A percentile compares a stretch with the other conserved stretches of the same genome.
Evolutionary conservation across 1,284 basidiomycete species (phyloP).

Genomic region (Inonotus obliquus): DNA sequence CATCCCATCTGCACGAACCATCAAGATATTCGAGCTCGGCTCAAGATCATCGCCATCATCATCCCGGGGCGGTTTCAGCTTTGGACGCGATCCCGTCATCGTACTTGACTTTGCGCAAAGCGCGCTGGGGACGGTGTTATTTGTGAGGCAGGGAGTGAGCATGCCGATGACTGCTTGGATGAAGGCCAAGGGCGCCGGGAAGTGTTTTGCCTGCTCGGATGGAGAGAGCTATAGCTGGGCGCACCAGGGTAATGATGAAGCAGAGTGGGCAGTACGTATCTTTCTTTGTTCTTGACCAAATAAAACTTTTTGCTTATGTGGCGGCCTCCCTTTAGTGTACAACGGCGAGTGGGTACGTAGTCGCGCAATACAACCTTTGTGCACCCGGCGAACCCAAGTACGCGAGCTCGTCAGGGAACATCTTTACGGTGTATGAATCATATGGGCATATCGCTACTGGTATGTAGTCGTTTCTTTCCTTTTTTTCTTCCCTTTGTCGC

Average conservation of each 20-base stretch:
- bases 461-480: conserved; percentile 22
- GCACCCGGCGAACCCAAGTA: conserved; percentile 48
- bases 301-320: conserved; percentile 10
- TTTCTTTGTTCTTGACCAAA: not conserved
- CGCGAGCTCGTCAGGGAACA: conserved; percentile 57
- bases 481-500: not conserved
- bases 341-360: conserved; percentile 45
- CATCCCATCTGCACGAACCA: conserved; percentile 27
- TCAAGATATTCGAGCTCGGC: conserved; percentile 54
- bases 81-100: conserved; percentile 42
- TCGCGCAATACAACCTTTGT: conserved; percentile 58
- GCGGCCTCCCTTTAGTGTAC: conserved; percentile 41
- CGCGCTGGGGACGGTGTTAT: conserved; percentile 52
- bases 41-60: conserved; percentile 50
- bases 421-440: conserved; percentile 54
- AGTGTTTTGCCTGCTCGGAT: conserved; percentile 54
- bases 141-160: conserved; percentile 36
- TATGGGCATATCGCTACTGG: conserved; percentile 53
- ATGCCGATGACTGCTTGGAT: conserved; percentile 59
- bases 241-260: conserved; percentile 43
- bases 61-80: conserved; percentile 37
- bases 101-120: conserved; percentile 53
- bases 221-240: conserved; percentile 65
- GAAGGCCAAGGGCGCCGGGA: conserved; percentile 54
- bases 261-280: conserved; percentile 64